Evolutionary conservation across 1,284 basidiomycete genomes (phyloP).

Genomic region (Austroboletus niveus): DNA sequence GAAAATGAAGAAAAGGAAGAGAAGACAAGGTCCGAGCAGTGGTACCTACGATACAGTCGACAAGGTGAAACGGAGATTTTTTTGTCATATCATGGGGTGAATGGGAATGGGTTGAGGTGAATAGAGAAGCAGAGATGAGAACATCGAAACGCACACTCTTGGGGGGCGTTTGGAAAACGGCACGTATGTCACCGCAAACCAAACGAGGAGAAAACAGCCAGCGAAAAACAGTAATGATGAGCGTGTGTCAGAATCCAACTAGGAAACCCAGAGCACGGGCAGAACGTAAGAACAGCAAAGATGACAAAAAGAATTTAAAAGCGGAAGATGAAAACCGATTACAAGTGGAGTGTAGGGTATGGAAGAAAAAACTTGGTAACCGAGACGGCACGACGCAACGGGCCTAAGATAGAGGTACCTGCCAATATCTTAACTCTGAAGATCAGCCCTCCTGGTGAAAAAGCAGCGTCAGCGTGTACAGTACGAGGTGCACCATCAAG

Average conservation of each 20-base stretch:
- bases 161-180: background rate
- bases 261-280: background rate
- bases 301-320: background rate
- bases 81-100: conserved; percentile 24
- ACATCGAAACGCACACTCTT: background rate
- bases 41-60: conserved; percentile 30
- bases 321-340: conserved; percentile 16
- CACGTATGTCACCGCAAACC: background rate
- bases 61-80: conserved; percentile 22
- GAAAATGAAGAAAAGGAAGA: no score
- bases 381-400: conserved; percentile 1
- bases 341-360: conserved; percentile 32
- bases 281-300: background rate
- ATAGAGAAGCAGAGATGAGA: conserved; percentile 5
- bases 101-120: conserved; percentile 7
- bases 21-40: conserved; percentile 18
- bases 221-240: background rate
- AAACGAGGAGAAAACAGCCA: background rate
- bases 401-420: conserved; percentile 22
- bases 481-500: conserved; percentile 5
- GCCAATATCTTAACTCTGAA: conserved; percentile 38
- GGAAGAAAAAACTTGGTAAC: conserved; percentile 5
- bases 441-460: conserved; percentile 42
- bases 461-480: conserved; percentile 13
- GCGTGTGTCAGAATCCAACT: background rate